Percentiles rank a stretch among this genome's conserved stretches.
Evolutionary conservation across 345 rosid genomes (phyloP).

Genomic region (Hypericum perforatum): DNA sequence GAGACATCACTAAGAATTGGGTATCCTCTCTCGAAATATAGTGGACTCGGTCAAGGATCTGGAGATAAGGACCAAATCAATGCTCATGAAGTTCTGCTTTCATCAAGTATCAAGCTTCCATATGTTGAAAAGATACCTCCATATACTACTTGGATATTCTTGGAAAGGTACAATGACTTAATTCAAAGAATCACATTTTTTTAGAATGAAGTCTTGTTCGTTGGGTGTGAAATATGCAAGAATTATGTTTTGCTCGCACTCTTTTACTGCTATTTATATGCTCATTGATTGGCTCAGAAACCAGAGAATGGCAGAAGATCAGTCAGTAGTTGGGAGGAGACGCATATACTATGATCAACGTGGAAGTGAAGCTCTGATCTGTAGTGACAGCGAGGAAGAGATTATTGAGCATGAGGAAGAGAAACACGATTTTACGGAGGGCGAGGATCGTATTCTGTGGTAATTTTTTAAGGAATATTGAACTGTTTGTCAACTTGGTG

Average conservation of each 20-base stretch:
- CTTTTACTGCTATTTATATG: slow-evolving; percentile 18
- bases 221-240: slow-evolving; percentile 7
- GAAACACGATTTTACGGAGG: slow-evolving; percentile 72
- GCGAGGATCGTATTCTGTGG: slow-evolving; percentile 79
- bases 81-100: slow-evolving; percentile 46
- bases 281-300: slow-evolving; percentile 32
- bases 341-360: slow-evolving; percentile 91
- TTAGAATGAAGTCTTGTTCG: not conserved
- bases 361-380: slow-evolving; percentile 89
- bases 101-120: slow-evolving; percentile 45
- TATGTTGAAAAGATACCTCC: slow-evolving; percentile 67
- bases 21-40: slow-evolving; percentile 45
- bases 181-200: too few species aligned
- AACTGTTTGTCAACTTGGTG: not conserved
- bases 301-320: slow-evolving; percentile 99
- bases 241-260: slow-evolving; percentile 21
- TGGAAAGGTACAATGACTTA: slow-evolving; percentile 63
- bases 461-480: slow-evolving; percentile 23
- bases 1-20: slow-evolving; percentile 36
- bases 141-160: slow-evolving; percentile 90
- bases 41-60: slow-evolving; percentile 43
- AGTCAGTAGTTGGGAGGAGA: slow-evolving; percentile 96
- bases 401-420: slow-evolving; percentile 66
- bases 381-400: slow-evolving; percentile 97
- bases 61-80: slow-evolving; percentile 60